Conservation (phyloP, 163 green algal genomes). For the Prototheca wickerhamii region DNA sequence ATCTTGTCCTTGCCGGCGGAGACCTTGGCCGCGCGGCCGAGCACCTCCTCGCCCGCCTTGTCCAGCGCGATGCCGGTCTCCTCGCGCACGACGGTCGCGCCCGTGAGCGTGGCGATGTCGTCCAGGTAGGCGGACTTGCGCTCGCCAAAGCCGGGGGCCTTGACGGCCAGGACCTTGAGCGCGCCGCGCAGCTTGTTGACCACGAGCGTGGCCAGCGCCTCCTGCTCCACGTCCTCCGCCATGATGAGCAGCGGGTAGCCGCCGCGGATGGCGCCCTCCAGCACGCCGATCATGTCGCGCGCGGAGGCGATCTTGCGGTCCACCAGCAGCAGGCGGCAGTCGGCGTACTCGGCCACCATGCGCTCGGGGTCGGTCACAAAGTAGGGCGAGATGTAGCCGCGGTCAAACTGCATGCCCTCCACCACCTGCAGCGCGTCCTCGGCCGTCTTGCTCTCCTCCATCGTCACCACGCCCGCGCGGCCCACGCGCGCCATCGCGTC, state of each 20-base stretch:
- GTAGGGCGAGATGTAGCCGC: slow-evolving; percentile 98
- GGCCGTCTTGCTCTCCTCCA: slow-evolving; percentile 95
- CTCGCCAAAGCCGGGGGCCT: slow-evolving; percentile 98
- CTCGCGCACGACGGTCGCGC: slow-evolving; percentile 80
- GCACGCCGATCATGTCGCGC: slow-evolving; percentile 90
- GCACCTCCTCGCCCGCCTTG: slow-evolving; percentile 85
- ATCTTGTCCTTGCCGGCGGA: slow-evolving; percentile 83
- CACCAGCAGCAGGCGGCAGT: slow-evolving; percentile 94
- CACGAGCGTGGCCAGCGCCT: slow-evolving; percentile 97
- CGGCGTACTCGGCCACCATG: slow-evolving; percentile 97
- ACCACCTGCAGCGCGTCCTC: slow-evolving; percentile 96
- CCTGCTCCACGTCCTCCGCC: slow-evolving; percentile 98
- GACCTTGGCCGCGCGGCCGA: slow-evolving; percentile 86
- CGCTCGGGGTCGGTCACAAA: slow-evolving; percentile 99
- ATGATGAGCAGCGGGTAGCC: slow-evolving; percentile 97
- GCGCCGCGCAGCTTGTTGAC: slow-evolving; percentile 99
- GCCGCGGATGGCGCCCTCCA: slow-evolving; percentile 81
- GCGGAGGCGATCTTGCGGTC: slow-evolving; percentile 99
- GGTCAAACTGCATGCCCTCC: slow-evolving; percentile 99
- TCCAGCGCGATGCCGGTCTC: slow-evolving; percentile 92
- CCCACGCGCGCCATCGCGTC: slow-evolving; percentile 93
- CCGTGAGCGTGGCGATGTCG: slow-evolving; percentile 98
- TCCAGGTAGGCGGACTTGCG: slow-evolving; percentile 97
- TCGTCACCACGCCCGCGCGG: slow-evolving; percentile 90
- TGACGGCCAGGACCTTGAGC: slow-evolving; percentile 91